Evolutionary conservation across 495 filamentous ascomycete species (phyloP), one percentile per base, ranked within the genome.

Genomic region (Penicillium atrosanguineum): DNA sequence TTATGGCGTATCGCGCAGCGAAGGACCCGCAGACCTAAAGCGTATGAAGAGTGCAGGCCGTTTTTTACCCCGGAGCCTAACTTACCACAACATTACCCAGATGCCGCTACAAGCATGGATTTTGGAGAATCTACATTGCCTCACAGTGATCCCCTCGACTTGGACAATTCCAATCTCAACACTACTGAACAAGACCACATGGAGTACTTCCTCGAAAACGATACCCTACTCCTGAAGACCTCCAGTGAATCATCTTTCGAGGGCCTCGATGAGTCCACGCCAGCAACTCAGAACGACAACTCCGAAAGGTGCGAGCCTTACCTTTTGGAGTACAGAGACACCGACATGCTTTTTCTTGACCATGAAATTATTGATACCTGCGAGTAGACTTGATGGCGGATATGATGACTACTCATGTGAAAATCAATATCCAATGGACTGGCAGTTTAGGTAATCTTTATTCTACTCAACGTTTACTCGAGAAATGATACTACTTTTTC

Each of bases 1-100:
- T 52, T 74, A 5, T 74, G 69, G 69, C 23, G 47, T 5, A 58
- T 68, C 23, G 63, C 68, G 9, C 68, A 69, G 40, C 56, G 46
- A n/a, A 44, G 46, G 31, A 52, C 69, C 11, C 47, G 52, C n/a
- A 62, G 50, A n/a, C 25, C 40, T 4, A 52, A 57, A 50, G 37
- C 20, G 2, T 21, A 38, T 14, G 41, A 40, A 45, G 54, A 47
- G 23, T n/a, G 5, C 14, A 18, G 21, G 23, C n/a, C 20, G 12
- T 54, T 54, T 28, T 54, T 52, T 36, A 25, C 12, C 14, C 7
- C 20, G 7, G 16, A 16, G 11, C n/a, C 39, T 19, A 7, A 4
- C 20, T 14, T 9, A 44, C 9, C 38, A 41, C 19, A 41, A 36
- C 9, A 23, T 21, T n/a, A n/a, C 12, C 19, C 38, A n/a, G 18